Conservation (phyloP, 805 yeast genomes). For the Cyberlindnera nakhonratchasimensis region DNA sequence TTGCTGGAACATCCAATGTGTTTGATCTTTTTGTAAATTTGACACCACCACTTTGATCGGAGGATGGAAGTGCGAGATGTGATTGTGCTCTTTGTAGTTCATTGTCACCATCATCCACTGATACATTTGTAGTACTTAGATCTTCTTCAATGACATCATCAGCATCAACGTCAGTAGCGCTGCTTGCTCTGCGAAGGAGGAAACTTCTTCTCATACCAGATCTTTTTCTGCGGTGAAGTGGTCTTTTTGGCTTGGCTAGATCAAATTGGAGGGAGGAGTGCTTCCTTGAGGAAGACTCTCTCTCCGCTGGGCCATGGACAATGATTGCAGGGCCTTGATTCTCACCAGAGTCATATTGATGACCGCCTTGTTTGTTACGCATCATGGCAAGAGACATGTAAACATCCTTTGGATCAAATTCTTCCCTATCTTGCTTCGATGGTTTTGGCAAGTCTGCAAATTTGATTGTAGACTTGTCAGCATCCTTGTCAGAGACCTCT, state of each 20-base stretch:
- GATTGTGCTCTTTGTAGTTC: conserved; percentile 31
- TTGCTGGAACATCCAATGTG: conserved; percentile 40
- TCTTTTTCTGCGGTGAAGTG: conserved; percentile 13
- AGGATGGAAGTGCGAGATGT: conserved; percentile 33
- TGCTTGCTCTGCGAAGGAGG: conserved; percentile 1
- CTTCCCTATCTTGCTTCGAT: conserved; percentile 30
- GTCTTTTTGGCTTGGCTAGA: conserved; percentile 20
- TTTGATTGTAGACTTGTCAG: conserved; percentile 14
- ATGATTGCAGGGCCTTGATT: conserved; percentile 77
- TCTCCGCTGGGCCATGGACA: conserved; percentile 74
- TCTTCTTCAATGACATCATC: conserved; percentile 10
- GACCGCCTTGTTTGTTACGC: conserved; percentile 47
- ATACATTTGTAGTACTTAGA: conserved; percentile 8
- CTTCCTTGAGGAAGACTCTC: conserved; percentile 37
- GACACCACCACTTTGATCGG: conserved; percentile 34
- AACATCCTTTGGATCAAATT: conserved; percentile 79
- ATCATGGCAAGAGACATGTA: conserved; percentile 79
- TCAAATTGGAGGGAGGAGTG: conserved; percentile 30
- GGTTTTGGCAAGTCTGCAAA: conserved; percentile 27
- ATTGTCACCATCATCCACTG: conserved; percentile 23
- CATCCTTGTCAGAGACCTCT: background rate
- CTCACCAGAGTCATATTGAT: conserved; percentile 34
- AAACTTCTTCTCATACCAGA: conserved; percentile 21
- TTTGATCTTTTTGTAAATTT: conserved; percentile 43
- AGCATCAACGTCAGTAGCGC: background rate